Base-by-base conservation (phyloP, 208 protist species). In the Endotrypanum monterogeii region DNA sequence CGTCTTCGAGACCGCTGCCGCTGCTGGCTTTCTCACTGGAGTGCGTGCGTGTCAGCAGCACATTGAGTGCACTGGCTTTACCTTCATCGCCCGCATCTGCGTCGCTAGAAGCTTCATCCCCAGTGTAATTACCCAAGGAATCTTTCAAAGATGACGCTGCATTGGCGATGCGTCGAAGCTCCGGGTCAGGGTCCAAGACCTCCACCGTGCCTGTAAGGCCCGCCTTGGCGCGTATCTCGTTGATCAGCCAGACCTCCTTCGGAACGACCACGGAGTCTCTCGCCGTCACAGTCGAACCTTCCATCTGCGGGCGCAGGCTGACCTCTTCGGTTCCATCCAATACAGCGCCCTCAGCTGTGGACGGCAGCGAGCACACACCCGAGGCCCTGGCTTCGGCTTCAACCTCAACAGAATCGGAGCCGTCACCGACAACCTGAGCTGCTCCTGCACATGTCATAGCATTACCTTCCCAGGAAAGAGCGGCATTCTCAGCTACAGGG, bases 181-280 rank as follows among this genome's bases (percentile, higher is more conserved):
- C 54, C 14, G 71, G 48, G 35, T 76, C 77, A 12, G 35, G 67
- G 65, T 88, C 83, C 50, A 88, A 63, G 51, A 85, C 73, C 71
- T 85, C 76, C 46, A 88, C 79, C 20, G 32, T 71, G 30, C 79
- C 76, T 7, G 70, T 73, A 18, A 84, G 58, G 4, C 80, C 83
- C 0, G 79, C 76, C 44, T 44, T 71, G 41, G 32, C 28, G 60
- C 83, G 79, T 0, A 71, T 68, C 46, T 82, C 79, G 11, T 80
- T 69, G 41, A 88, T 82, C 2, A 63, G 76, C 6, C 61, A 4
- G 1, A 85, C 80, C 68, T 88, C 83, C 37, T 79, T 82, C 20
- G 83, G 83, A 32, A 83, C n/a, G 3, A 76, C 66, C 5, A 67
- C 35, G 7, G 79, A 84, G 37, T 79, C 66, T 14, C 72, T 73